Conservation (phyloP, 2,329 filamentous ascomycete species). For the Monosporascus sp. region DNA sequence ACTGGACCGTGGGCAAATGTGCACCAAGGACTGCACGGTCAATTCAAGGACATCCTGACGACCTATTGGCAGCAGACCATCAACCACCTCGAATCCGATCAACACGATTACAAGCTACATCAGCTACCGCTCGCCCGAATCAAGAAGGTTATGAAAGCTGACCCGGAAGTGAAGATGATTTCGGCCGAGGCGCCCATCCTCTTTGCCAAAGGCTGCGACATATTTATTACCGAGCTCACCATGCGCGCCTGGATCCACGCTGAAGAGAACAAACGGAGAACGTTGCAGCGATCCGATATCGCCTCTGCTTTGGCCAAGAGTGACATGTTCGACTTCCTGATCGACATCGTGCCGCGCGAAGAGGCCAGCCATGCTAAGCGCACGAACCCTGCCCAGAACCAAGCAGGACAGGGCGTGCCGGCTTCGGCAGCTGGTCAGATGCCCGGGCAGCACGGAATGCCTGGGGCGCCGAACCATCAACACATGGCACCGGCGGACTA, state of each 20-base stretch:
- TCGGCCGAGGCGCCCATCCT: constrained; percentile 96
- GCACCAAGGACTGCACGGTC: constrained; percentile 87
- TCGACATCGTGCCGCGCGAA: constrained; percentile 95
- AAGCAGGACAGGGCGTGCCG: constrained; percentile 34
- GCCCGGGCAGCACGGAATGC: constrained; percentile 46
- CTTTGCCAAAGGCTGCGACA: constrained; percentile 97
- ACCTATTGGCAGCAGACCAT: constrained; percentile 99
- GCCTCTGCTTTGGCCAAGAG: constrained; percentile 93
- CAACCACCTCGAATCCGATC: constrained; percentile 88
- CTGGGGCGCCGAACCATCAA: constrained; percentile 46
- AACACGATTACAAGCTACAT: constrained; percentile 97
- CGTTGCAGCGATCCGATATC: constrained; percentile 92
- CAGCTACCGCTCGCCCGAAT: constrained; percentile 95
- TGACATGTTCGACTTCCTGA: constrained; percentile 99
- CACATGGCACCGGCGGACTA: constrained; percentile 59
- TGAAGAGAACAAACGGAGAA: constrained; percentile 96
- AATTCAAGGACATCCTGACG: constrained; percentile 94
- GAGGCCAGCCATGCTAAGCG: constrained; percentile 87
- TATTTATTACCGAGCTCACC: constrained; percentile 97
- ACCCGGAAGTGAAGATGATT: constrained; percentile 99
- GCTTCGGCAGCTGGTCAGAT: constrained; percentile 46
- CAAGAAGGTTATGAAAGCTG: constrained; percentile 99
- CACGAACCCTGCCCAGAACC: constrained; percentile 48
- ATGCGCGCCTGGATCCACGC: constrained; percentile 99
- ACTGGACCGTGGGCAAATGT: constrained; percentile 96